Percentiles rank a stretch among this genome's conserved stretches.
Evolutionary conservation across 768 basidiomycete species (phyloP).

Genomic region (Lactarius indigo): DNA sequence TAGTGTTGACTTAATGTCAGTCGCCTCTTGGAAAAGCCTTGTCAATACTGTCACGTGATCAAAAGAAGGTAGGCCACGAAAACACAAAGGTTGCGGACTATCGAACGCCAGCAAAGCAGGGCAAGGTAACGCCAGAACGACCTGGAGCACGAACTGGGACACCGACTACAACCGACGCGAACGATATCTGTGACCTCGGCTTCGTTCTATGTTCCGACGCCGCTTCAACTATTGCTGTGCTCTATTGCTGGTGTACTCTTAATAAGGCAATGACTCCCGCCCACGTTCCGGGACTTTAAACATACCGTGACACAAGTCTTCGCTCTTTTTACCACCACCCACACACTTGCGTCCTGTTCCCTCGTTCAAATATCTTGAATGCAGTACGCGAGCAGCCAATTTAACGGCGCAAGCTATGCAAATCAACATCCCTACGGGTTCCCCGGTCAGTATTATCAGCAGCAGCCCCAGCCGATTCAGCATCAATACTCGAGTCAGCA

Average conservation of each 20-base stretch:
- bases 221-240: neutral
- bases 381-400: constrained; percentile 21
- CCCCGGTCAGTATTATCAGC: constrained; percentile 20
- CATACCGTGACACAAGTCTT: neutral
- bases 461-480: constrained; percentile 24
- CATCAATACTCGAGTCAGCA: constrained; percentile 25
- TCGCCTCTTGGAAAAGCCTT: neutral
- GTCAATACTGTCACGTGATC: neutral
- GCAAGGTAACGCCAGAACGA: neutral
- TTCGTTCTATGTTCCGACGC: neutral
- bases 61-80: neutral
- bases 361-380: constrained; percentile 4
- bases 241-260: neutral
- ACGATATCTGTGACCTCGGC: neutral
- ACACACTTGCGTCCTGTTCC: neutral
- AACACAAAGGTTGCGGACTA: neutral
- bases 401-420: neutral
- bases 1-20: neutral
- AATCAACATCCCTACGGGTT: constrained; percentile 13
- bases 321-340: constrained; percentile 16
- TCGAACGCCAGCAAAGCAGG: neutral
- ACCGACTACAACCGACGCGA: neutral
- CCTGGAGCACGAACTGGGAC: neutral
- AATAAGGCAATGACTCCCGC: constrained; percentile 24
- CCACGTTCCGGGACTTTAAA: constrained; percentile 19